A percentile compares a stretch with the other conserved stretches of the same genome.
phyloP scores from a whole-genome alignment of 106 monocot species.

The Narthecium ossifragum region DNA sequence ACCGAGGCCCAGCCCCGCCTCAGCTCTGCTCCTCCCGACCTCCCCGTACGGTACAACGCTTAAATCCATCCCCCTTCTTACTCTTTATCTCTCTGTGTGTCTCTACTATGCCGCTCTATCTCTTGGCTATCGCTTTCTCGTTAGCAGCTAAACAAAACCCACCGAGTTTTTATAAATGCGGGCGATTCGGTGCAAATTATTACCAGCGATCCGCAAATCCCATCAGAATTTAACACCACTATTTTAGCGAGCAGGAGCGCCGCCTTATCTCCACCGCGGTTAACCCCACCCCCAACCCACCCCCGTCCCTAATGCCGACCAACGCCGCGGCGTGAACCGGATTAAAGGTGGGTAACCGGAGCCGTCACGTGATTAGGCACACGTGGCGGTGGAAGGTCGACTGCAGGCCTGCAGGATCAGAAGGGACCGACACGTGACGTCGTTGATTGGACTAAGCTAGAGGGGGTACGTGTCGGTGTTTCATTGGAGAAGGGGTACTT shows the following conservation, averaged over 20 bases:
- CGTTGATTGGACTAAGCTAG: conserved; percentile 9
- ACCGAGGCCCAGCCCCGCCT: background rate
- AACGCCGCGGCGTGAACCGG: background rate
- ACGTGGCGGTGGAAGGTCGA: background rate
- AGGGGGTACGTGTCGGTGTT: background rate
- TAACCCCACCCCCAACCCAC: no score
- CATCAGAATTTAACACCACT: background rate
- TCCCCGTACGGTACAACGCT: conserved; percentile 30
- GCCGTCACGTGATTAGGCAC: background rate
- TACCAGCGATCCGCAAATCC: background rate
- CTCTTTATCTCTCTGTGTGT: background rate
- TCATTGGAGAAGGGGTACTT: background rate
- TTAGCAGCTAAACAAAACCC: background rate
- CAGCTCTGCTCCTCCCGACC: background rate
- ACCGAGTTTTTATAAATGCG: conserved; percentile 1
- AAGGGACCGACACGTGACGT: background rate
- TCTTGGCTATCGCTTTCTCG: conserved; percentile 1
- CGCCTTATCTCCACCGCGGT: no score
- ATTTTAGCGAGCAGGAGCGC: no score
- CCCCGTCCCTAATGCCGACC: no score
- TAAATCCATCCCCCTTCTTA: conserved; percentile 17
- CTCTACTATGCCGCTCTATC: background rate
- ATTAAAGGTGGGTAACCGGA: background rate
- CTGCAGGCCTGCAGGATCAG: background rate
- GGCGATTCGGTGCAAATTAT: background rate